Conservation (phyloP, 768 basidiomycete species). For the Leucosporidium creatinivorum region DNA sequence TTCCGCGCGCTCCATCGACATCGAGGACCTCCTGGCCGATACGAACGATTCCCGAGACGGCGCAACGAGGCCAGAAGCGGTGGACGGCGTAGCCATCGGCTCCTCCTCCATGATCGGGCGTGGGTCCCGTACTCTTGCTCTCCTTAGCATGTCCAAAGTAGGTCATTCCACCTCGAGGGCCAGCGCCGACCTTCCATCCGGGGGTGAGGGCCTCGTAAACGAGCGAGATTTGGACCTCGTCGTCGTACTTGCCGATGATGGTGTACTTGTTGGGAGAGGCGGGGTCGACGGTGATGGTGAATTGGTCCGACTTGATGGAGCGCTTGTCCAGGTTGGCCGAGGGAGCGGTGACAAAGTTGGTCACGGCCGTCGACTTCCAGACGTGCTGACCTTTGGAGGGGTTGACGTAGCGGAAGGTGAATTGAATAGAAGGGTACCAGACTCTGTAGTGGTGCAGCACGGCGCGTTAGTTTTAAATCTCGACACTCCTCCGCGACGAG, state of each 20-base stretch:
- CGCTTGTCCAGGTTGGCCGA: constrained; percentile 62
- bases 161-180: constrained; percentile 77
- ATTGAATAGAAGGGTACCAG: constrained; percentile 91
- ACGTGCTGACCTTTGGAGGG: constrained; percentile 61
- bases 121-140: neutral
- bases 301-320: constrained; percentile 78
- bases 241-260: constrained; percentile 68
- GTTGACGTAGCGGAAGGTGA: constrained; percentile 80
- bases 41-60: constrained; percentile 33
- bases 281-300: constrained; percentile 65
- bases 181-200: constrained; percentile 90
- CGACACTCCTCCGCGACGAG: neutral
- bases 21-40: constrained; percentile 34
- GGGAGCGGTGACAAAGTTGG: constrained; percentile 69
- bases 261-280: constrained; percentile 63
- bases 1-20: constrained; percentile 50
- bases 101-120: constrained; percentile 31
- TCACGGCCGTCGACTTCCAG: constrained; percentile 84
- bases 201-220: constrained; percentile 60
- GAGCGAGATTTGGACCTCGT: constrained; percentile 72
- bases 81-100: constrained; percentile 41
- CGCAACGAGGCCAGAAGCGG: constrained; percentile 40
- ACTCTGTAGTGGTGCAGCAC: constrained; percentile 48
- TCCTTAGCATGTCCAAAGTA: constrained; percentile 58
- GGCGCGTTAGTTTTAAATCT: neutral